These are phyloP conservation scores for Plectosphaerella sp. DNA, from an alignment of 2,329 filamentous ascomycete genomes.

Conservation along the genomic window DNA sequence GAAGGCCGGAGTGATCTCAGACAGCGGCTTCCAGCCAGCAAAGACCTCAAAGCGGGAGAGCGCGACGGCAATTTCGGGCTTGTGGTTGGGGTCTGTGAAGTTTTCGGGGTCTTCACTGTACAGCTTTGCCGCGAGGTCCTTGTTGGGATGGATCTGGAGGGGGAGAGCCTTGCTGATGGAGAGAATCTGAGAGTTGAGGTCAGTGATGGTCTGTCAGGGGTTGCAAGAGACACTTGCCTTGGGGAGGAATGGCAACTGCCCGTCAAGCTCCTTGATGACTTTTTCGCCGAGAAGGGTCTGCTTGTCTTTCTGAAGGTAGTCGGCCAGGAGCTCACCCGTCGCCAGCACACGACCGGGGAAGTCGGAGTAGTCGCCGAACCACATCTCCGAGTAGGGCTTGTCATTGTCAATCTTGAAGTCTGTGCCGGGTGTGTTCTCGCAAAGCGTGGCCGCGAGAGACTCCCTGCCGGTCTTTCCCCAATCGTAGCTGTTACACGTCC, in stretches of 20 bases:
- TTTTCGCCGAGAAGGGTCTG: constrained; percentile 59
- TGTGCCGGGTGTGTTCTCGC: constrained; percentile 58
- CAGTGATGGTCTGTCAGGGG: neutral
- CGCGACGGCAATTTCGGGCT: constrained; percentile 74
- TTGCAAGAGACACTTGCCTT: constrained; percentile 41
- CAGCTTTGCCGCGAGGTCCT: constrained; percentile 58
- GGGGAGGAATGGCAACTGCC: constrained; percentile 66
- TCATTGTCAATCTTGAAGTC: constrained; percentile 61
- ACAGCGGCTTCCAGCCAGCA: constrained; percentile 66
- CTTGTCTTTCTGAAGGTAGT: constrained; percentile 58
- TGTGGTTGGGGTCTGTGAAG: constrained; percentile 72
- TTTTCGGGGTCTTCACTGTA: constrained; percentile 60
- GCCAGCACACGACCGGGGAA: constrained; percentile 60
- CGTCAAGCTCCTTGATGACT: constrained; percentile 54
- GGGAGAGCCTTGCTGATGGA: constrained; percentile 73
- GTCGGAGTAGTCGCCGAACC: constrained; percentile 74
- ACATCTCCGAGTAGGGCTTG: constrained; percentile 62
- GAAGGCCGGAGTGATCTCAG: constrained; percentile 55
- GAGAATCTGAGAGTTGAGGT: constrained; percentile 48
- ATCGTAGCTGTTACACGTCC: constrained; percentile 54
- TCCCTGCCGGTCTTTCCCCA: constrained; percentile 67
- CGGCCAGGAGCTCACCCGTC: constrained; percentile 59
- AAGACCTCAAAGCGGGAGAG: constrained; percentile 71
- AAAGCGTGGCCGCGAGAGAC: constrained; percentile 62
- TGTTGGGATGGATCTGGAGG: constrained; percentile 71